Evolutionary conservation across 2,329 filamentous ascomycete genomes (phyloP), one percentile per base, ranked within the genome.

Genomic region (Diaporthe nobilis): DNA sequence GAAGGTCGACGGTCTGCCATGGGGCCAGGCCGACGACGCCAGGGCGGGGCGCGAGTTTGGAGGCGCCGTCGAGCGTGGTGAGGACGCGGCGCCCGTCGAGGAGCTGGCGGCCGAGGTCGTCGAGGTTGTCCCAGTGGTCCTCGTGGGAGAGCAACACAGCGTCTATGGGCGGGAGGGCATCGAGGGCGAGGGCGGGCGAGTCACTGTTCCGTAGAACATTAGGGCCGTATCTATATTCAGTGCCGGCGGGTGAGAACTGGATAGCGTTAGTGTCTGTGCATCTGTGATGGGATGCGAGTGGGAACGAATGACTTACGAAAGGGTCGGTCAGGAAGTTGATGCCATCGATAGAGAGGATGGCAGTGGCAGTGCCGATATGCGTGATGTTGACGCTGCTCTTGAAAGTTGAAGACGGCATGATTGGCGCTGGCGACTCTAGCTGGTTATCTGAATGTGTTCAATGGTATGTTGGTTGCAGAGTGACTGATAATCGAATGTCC

Each of bases 91-190:
- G 86, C 4, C 85, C 87, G 65, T 88, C 82, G 8, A 89, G 83
- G 0, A 88, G 82, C 10, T 78, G 82, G 6, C 87, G 87, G 31
- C 88, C 87, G 0, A 85, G 77, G 2, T 84, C 82, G 47, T 89
- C 87, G 2, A 90, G 82, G 76, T 89, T 89, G 76, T 89, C 87
- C 0, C 82, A 81, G 74, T 89, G 87, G 78, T 89, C 86, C 78
- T 89, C 88, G 75, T 89, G 87, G 78, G 85, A 87, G 12, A 89
- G 82, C 0, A 89, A 82, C 4, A 89, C 81, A n/a, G 84, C 87
- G 68, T 88, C 87, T 76, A 89, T 87, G 13, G 80, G 80, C 0
- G 87, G 87, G 0, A 89, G 81, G 1, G 86, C 73, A 1, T 82
- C 77, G 0, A 88, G 80, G 0, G 77, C 71, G 0, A 88, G 77